These are phyloP conservation scores for Globisporangium viniferum DNA, from an alignment of 352 stramenopile genomes.

Conservation along the genomic window DNA sequence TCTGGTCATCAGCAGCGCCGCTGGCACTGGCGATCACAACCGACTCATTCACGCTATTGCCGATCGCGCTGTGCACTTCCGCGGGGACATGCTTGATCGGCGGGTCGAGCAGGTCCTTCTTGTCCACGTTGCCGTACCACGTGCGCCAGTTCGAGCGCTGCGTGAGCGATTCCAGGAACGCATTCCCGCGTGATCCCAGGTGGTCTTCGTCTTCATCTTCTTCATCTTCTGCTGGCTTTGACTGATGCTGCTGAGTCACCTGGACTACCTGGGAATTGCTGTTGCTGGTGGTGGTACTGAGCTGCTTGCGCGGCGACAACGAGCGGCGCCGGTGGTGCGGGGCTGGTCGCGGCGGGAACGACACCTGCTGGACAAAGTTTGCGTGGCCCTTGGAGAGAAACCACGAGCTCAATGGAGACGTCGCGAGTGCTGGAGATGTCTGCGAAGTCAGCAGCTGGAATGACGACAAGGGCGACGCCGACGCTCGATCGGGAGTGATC, in stretches of 20 bases:
- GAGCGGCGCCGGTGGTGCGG: conserved; percentile 50
- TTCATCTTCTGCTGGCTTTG: neutral
- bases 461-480: neutral
- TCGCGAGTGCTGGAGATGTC: neutral
- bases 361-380: conserved; percentile 23
- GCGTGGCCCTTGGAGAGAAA: conserved; percentile 25
- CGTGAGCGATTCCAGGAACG: conserved; percentile 48
- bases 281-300: neutral
- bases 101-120: conserved; percentile 48
- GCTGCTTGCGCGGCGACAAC: conserved; percentile 25
- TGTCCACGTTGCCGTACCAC: conserved; percentile 52
- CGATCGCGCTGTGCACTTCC: conserved; percentile 20
- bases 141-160: conserved; percentile 48
- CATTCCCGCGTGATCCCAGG: conserved; percentile 15
- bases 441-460: neutral
- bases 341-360: conserved; percentile 13
- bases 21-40: conserved; percentile 2
- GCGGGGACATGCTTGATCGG: conserved; percentile 31
- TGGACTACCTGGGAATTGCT: neutral
- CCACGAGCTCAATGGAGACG: conserved; percentile 22
- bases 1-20: neutral
- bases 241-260: neutral
- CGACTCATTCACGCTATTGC: neutral
- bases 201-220: neutral
- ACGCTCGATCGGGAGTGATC: neutral